Percentiles rank a stretch among this genome's conserved stretches.
Evolutionary conservation across 805 yeast species (phyloP).

Genomic region (Cyberlindnera xylosilytica): DNA sequence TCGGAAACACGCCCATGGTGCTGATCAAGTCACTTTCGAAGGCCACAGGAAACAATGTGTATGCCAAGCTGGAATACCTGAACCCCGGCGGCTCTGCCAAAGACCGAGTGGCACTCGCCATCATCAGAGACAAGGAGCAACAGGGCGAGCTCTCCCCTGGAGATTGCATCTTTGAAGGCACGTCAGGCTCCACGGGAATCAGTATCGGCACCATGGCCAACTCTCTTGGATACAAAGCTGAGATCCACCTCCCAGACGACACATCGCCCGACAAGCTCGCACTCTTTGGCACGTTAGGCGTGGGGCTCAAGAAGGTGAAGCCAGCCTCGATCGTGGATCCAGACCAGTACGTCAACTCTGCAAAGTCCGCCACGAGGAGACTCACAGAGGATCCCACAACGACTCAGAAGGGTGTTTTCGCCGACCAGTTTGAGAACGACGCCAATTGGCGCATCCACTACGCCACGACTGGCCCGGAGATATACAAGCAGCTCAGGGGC

Average conservation of each 20-base stretch:
- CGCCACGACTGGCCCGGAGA: conserved; percentile 87
- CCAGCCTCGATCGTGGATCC: conserved; percentile 97
- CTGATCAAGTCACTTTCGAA: conserved; percentile 66
- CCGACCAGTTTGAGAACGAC: conserved; percentile 94
- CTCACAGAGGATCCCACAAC: conserved; percentile 36
- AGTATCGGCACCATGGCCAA: conserved; percentile 88
- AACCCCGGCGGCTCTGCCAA: conserved; percentile 97
- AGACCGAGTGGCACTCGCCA: conserved; percentile 88
- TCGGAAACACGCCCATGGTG: conserved; percentile 89
- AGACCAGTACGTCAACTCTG: conserved; percentile 87
- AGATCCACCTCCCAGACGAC: conserved; percentile 93
- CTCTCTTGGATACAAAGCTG: conserved; percentile 84
- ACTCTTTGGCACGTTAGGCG: conserved; percentile 73
- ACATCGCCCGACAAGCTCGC: conserved; percentile 81
- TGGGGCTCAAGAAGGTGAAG: conserved; percentile 76
- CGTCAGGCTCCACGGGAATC: conserved; percentile 96
- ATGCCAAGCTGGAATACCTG: conserved; percentile 78
- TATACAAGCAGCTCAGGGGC: conserved; percentile 68
- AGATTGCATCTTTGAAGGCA: conserved; percentile 87
- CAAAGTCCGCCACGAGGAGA: conserved; percentile 60
- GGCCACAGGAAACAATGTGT: conserved; percentile 75
- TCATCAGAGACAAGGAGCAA: conserved; percentile 65
- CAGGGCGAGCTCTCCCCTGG: conserved; percentile 55
- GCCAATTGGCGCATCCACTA: conserved; percentile 86
- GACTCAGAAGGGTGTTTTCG: conserved; percentile 66